Base-by-base conservation (phyloP, 306 rosid genomes). In the Calophaca sinica region DNA sequence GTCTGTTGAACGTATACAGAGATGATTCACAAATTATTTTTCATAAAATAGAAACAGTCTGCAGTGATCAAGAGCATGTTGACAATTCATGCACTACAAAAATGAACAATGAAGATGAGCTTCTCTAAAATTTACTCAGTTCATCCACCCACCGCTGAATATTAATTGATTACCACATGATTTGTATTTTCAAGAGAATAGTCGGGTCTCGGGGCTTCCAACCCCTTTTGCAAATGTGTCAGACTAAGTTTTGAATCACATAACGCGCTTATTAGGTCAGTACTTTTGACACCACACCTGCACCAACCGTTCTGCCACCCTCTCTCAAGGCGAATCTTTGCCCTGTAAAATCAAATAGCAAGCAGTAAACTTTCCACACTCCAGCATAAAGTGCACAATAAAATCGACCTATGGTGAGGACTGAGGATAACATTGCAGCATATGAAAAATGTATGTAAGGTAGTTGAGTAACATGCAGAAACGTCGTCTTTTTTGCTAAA, bases 301-400 rank as follows among this genome's bases (percentile, higher is more conserved):
- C 99, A 76, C 99, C 99, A 57, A 96, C 99, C 4, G 99, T 96
- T 84, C 99, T 96, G 38, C 99, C 97, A 42, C 99, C 99, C 84
- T 96, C 99, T 84, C 99, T 88, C 83, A 96, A 85, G 42, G 98
- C 98, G 92, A 94, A 96, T 89, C 99, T 85, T 89, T 96, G 99
- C 77, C 99, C 99, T 96, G 93, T 44, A 68, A 73, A 60, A 73
- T 14, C 46, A 58, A 64, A 81, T 2, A 51, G 52, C 57, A 79
- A 70, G 45, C 68, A 70, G 39, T 53, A 32, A 64, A 20, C 51
- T 41, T 41, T 70, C 33, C 12, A 31, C 11, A 33, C 15, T 50
- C 51, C 41, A 67, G 42, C 70, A 80, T 49, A 45, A 48, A 60
- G 20, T 14, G 42, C 46, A 73, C 31, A 44, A 48, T 36, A 60